phyloP scores from a whole-genome alignment of 805 yeast genomes.

The Ogataea sp. region DNA sequence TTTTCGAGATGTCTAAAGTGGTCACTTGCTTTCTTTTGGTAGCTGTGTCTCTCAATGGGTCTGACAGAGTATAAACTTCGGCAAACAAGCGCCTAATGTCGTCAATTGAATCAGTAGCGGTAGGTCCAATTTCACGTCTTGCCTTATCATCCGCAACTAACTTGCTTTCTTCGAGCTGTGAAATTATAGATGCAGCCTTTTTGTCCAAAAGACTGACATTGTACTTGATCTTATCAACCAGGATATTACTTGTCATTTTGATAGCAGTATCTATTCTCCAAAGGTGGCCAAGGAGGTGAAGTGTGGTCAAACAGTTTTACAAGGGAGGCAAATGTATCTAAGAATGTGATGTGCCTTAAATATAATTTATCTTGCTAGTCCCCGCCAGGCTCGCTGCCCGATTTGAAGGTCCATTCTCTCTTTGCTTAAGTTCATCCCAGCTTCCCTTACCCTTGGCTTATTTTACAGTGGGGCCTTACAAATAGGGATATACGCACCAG shows the following conservation, averaged over 20 bases:
- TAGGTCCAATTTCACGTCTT: not conserved
- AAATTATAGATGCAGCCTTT: not conserved
- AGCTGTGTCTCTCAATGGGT: not conserved
- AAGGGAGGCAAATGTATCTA: no score
- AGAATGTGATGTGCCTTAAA: no score
- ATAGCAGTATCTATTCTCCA: no score
- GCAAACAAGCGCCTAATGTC: not conserved
- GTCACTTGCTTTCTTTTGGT: not conserved
- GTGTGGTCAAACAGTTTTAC: no score
- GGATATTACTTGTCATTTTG: not conserved
- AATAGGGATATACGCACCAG: no score
- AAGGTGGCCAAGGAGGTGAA: no score
- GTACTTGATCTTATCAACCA: constrained; percentile 1
- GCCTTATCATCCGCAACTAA: not conserved
- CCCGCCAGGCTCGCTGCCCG: no score
- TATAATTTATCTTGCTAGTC: no score
- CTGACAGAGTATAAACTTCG: not conserved
- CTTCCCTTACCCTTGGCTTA: no score
- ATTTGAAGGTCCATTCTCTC: no score
- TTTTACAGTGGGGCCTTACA: no score
- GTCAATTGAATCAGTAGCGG: not conserved
- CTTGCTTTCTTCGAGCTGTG: not conserved
- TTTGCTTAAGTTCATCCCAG: no score
- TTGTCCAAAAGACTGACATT: not conserved
- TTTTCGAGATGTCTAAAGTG: not conserved